These are phyloP conservation scores for Phytopythium boreale DNA, from an alignment of 352 stramenopile species.

Conservation along the genomic window DNA sequence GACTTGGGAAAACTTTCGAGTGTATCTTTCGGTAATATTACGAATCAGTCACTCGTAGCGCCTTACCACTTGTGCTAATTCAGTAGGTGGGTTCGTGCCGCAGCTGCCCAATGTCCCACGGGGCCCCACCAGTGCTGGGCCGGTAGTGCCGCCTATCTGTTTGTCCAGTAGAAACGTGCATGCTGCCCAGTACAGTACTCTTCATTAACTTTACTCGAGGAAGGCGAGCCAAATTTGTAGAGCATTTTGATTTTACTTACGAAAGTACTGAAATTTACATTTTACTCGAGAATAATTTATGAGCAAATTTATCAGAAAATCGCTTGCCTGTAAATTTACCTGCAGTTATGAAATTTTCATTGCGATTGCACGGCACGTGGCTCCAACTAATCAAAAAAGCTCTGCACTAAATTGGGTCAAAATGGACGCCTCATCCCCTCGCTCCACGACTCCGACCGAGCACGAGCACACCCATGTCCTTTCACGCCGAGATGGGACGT, in stretches of 20 bases:
- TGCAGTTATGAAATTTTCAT: too few relatives aligned
- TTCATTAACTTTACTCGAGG: slow-evolving; percentile 2
- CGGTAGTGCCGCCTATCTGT: not conserved
- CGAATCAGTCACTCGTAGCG: not conserved
- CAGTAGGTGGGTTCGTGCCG: not conserved
- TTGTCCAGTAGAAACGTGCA: not conserved
- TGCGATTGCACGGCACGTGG: not conserved
- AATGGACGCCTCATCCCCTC: too few relatives aligned
- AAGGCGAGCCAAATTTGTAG: not conserved
- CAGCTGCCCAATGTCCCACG: slow-evolving; percentile 4
- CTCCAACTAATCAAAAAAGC: not conserved
- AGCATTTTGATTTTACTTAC: too few relatives aligned
- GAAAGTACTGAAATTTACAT: too few relatives aligned
- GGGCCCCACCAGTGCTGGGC: not conserved
- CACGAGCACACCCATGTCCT: not conserved
- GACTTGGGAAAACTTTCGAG: not conserved
- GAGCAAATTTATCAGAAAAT: too few relatives aligned
- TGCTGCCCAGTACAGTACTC: not conserved
- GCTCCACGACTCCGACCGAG: too few relatives aligned
- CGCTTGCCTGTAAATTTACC: too few relatives aligned
- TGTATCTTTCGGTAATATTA: not conserved
- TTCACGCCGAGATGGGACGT: not conserved
- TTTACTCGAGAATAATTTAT: too few relatives aligned
- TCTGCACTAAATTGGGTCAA: too few relatives aligned
- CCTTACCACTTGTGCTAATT: not conserved